These are phyloP conservation scores for Pogostemon cablin DNA, from an alignment of 257 asterid genomes.

Conservation along the genomic window DNA sequence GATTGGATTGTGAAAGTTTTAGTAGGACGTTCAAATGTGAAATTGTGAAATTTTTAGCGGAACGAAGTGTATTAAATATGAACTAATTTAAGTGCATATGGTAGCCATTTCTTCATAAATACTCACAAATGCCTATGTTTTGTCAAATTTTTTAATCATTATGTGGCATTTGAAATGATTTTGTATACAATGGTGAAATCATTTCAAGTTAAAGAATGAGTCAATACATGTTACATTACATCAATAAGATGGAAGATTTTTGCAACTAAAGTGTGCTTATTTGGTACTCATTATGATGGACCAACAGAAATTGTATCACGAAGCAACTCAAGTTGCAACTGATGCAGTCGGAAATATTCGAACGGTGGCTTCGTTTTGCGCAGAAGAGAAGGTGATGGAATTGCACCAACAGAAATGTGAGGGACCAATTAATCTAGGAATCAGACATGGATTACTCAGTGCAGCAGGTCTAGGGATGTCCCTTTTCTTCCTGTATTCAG, in stretches of 20 bases:
- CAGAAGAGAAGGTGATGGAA: slow-evolving; percentile 62
- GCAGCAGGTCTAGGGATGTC: slow-evolving; percentile 65
- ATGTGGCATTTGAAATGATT: too few species aligned
- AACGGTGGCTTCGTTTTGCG: slow-evolving; percentile 71
- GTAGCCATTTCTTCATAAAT: too few species aligned
- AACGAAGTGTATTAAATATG: too few species aligned
- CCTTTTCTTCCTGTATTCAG: slow-evolving; percentile 49
- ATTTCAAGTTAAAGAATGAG: too few species aligned
- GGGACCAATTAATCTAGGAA: slow-evolving; percentile 47
- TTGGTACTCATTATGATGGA: neutral
- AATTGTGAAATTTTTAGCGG: too few species aligned
- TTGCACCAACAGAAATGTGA: slow-evolving; percentile 54
- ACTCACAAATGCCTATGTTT: too few species aligned
- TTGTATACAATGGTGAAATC: too few species aligned
- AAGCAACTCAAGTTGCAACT: slow-evolving; percentile 64
- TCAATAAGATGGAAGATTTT: neutral
- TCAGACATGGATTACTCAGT: slow-evolving; percentile 49
- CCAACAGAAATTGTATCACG: slow-evolving; percentile 60
- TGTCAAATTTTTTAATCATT: too few species aligned
- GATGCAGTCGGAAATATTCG: slow-evolving; percentile 69
- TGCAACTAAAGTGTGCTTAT: neutral
- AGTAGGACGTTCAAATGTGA: too few species aligned
- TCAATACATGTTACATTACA: too few species aligned
- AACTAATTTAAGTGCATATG: too few species aligned
- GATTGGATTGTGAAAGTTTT: too few species aligned